A percentile compares a stretch with the other conserved stretches of the same genome.
These are phyloP conservation scores for Kockiozyma suomiensis DNA, from an alignment of 805 yeast species.

Conservation along the genomic window DNA sequence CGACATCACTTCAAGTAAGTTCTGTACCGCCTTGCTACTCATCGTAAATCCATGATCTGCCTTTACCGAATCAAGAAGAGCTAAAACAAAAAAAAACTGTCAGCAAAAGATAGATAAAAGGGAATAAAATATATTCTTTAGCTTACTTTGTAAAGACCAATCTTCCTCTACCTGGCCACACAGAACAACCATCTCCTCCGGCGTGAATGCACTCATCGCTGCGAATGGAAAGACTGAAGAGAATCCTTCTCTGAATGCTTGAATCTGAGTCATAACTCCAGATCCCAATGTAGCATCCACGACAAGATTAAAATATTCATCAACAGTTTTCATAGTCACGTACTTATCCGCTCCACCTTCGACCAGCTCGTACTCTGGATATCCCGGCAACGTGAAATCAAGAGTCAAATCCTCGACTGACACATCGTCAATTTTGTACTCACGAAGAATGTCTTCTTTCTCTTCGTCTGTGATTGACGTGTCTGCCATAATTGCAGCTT, in stretches of 20 bases:
- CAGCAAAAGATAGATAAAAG: no score
- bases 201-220: conserved; percentile 69
- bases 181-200: conserved; percentile 69
- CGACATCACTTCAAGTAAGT: conserved; percentile 63
- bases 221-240: conserved; percentile 77
- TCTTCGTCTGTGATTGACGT: conserved; percentile 14
- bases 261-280: conserved; percentile 68
- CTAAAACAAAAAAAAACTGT: conserved; percentile 42
- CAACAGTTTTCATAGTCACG: conserved; percentile 59
- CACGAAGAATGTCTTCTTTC: conserved; percentile 14
- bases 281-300: conserved; percentile 59
- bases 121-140: no score
- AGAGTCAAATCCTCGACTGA: conserved; percentile 59
- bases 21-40: conserved; percentile 65
- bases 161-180: conserved; percentile 85
- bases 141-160: conserved; percentile 54
- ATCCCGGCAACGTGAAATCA: conserved; percentile 77
- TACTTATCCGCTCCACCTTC: conserved; percentile 56
- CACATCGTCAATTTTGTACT: conserved; percentile 43
- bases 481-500: conserved; percentile 26
- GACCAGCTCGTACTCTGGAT: conserved; percentile 58
- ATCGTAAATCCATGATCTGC: conserved; percentile 90
- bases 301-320: conserved; percentile 58
- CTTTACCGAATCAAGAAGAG: conserved; percentile 60
- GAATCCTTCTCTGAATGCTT: conserved; percentile 77